Conservation (phyloP, 2,329 filamentous ascomycete genomes). For the Pseudocercospora pini-densiflorae region DNA sequence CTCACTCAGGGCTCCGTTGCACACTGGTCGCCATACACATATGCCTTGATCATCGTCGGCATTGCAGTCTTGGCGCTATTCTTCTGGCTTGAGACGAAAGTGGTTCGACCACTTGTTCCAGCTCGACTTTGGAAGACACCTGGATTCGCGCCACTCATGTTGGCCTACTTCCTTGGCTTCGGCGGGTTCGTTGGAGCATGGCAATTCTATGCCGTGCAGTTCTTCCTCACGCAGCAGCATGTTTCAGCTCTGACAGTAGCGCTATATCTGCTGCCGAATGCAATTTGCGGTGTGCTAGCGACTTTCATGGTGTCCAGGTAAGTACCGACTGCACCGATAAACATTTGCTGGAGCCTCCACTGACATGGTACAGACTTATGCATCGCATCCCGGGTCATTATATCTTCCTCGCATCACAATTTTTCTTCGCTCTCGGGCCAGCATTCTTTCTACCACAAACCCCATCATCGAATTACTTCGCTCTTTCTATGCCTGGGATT, state of each 20-base stretch:
- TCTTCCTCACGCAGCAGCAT: slow-evolving; percentile 45
- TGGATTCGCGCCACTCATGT: slow-evolving; percentile 50
- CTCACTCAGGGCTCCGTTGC: slow-evolving; percentile 42
- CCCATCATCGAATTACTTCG: slow-evolving; percentile 50
- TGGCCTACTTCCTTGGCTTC: slow-evolving; percentile 51
- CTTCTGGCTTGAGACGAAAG: slow-evolving; percentile 39
- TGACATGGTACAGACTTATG: slow-evolving; percentile 38
- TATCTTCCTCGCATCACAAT: slow-evolving; percentile 52
- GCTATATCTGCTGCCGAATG: slow-evolving; percentile 53
- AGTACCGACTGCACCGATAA: background rate
- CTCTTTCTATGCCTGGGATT: slow-evolving; percentile 51
- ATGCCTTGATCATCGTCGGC: slow-evolving; percentile 41
- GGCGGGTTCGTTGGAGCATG: slow-evolving; percentile 37
- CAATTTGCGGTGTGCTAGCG: slow-evolving; percentile 50
- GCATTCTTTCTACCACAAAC: slow-evolving; percentile 50
- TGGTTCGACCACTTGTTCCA: slow-evolving; percentile 40
- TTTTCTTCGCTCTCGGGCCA: slow-evolving; percentile 44
- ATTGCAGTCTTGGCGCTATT: slow-evolving; percentile 38
- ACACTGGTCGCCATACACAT: slow-evolving; percentile 45
- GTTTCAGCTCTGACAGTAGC: slow-evolving; percentile 48
- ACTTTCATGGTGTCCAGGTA: slow-evolving; percentile 51
- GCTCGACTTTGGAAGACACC: slow-evolving; percentile 49
- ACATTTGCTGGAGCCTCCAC: background rate
- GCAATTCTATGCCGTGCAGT: slow-evolving; percentile 47
- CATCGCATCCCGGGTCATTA: slow-evolving; percentile 53